Base-by-base conservation (phyloP, 805 yeast species). In the Kazachstania taianensis region DNA sequence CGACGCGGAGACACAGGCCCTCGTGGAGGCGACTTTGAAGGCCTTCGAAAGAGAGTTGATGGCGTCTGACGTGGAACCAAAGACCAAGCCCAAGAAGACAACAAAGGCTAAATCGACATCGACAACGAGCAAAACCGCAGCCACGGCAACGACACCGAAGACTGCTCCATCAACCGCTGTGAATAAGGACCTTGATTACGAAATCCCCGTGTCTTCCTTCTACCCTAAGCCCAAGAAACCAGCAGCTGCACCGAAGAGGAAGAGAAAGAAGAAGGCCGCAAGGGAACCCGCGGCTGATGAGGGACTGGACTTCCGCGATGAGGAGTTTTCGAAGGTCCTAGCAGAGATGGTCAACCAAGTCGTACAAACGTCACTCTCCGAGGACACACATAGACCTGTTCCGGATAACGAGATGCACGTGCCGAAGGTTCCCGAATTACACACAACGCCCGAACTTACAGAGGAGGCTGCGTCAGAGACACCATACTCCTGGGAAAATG, bases 301-400 rank as follows among this genome's bases (percentile, higher is more conserved):
- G 33, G 33, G 6, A 35, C 39, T 12, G 38, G 37, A 29, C 25
- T 23, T 5, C 28, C 31, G 12, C 28, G 31, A 7, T 50, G 64
- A 63, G 38, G 69, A 64, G 3, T 62, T 72, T 33, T 70, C 74
- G 35, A 68, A 65, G 33, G 78, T 78, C 0, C 48, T 75, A 25
- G 75, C 72, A 3, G 72, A 70, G 41, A 69, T 73, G 59, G 78
- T 74, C 13, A 66, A 69, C 41, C 70, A 63, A 45, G 80, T 72
- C 15, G 75, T 72, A 19, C 68, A 69, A 40, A 60, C 61, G 1
- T 52, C 60, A 1, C 31, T 50, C 20, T 15, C 24, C 7, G 26
- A 23, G 14, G 9, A 10, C 5, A 16, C 15, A 9, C 31, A 30
- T 17, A 27, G 41, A 12, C 48, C 42, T 20, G 16, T 33, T 4